These are phyloP conservation scores for Cicer pinnatifidum DNA, from an alignment of 306 rosid genomes.

Conservation along the genomic window DNA sequence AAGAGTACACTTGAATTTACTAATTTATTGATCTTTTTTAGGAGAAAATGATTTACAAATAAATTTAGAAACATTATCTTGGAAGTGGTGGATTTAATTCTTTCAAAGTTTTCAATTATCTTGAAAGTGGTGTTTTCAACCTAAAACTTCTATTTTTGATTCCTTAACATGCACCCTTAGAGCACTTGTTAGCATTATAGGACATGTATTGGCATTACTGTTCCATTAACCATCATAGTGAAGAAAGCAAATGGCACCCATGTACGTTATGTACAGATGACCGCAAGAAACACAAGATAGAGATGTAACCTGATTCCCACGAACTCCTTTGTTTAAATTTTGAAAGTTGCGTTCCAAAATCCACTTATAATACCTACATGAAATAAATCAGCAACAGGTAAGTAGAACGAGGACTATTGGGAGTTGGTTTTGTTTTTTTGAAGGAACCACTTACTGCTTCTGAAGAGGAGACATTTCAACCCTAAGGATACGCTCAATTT, in stretches of 20 bases:
- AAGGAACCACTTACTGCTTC: conserved; percentile 73
- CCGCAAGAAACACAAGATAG: conserved; percentile 15
- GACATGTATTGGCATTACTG: conserved; percentile 11
- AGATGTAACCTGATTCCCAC: conserved; percentile 92
- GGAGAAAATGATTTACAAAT: conserved; percentile 11
- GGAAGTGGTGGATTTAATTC: too few species aligned
- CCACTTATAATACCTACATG: conserved; percentile 94
- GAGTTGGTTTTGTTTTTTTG: conserved; percentile 6
- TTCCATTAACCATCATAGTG: conserved; percentile 6
- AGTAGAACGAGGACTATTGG: conserved; percentile 37
- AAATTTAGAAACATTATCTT: too few species aligned
- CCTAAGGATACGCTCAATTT: conserved; percentile 96
- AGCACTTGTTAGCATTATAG: neutral
- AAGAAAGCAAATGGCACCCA: conserved; percentile 25
- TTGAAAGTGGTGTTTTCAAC: too few species aligned
- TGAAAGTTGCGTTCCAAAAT: conserved; percentile 99
- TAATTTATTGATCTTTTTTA: conserved; percentile 13
- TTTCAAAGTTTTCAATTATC: too few species aligned
- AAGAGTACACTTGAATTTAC: conserved; percentile 15
- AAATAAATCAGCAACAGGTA: conserved; percentile 38
- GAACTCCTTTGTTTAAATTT: conserved; percentile 98
- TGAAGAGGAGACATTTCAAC: conserved; percentile 99
- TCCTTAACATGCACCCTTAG: too few species aligned
- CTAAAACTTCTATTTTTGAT: too few species aligned
- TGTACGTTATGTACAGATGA: neutral